Base-by-base conservation (phyloP, 305 asterid species). In the Solanum hybrid region DNA sequence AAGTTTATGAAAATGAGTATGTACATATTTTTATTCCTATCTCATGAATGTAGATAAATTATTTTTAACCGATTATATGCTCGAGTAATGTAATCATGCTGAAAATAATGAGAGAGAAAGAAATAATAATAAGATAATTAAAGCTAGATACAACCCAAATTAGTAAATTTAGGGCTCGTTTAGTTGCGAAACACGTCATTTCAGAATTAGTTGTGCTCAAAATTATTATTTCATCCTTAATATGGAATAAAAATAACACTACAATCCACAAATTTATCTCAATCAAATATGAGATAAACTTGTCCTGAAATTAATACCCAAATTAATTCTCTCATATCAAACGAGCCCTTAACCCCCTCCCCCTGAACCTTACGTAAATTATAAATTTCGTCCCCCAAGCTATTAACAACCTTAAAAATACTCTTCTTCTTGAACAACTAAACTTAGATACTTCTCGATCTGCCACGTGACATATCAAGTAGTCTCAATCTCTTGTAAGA, bases 401-500 rank as follows among this genome's bases (percentile, higher is more conserved):
- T 57, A 57, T 18, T 57, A 6, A 57, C 69, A 57, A 18, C 1
- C 24, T 18, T 57, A 57, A 57, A 57, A 18, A 18, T 7, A 57
- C 4, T 57, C 10, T 46, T 46, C 11, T 57, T 1, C 9, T 57
- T 57, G 69, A 18, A 6, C 2, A 3, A 20, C 11, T 57, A 18
- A 7, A 57, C 4, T 18, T 57, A 3, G 2, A 57, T 7, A 57
- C 24, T 20, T 57, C 0, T 0, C 11, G 4, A 57, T 57, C 2
- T 57, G 0, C 0, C 24, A 57, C 24, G 0, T 18, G 24, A 57
- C 0, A 2, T 57, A 6, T 0, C 10, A 3, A 57, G 1, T 57
- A 57, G 2, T 57, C 11, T 18, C 24, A 18, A 57, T 0, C 2
- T 20, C 10, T 57, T 18, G 0, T 57, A 57, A 1, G 0, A 57